Evolutionary conservation across 2,329 filamentous ascomycete species (phyloP), one percentile per base, ranked within the genome.

Genomic region (Cladosporium oxysporum): DNA sequence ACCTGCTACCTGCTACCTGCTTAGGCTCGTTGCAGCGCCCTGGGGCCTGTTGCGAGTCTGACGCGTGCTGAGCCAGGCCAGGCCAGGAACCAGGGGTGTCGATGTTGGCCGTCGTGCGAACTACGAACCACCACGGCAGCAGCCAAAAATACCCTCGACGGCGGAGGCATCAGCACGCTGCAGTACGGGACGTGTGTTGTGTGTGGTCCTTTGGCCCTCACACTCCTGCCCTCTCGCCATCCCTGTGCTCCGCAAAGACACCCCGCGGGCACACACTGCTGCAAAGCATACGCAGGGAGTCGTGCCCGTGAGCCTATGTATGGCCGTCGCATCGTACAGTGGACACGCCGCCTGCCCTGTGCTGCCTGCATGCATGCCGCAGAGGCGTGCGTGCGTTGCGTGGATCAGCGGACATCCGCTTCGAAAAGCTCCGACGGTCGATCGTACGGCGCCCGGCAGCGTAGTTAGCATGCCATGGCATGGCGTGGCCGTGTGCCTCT

Each of bases 361-460:
- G 63, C 63, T 60, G 57, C 47, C 35, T 65, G 63, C 60, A 55
- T 55, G 37, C 37, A 47, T 58, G 57, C 50, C 50, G 61, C 35
- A 31, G 61, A 26, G 8, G 41, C 41, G 41, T 47, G 41, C 52
- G 52, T 55, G 52, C 52, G 28, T 53, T 31, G 52, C 61, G 61
- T 57, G 61, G 59, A 62, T 52, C 59, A 62, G 47, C 59, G 59
- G 59, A 63, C 33, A 53, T 41, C 50, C 61, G 61, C 61, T 29
- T 53, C 31, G 29, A 63, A 57, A 63, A 57, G 61, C 61, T 63
- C 61, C 61, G 61, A 63, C 59, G 44, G 59, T 35, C 52, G 59
- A 63, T 63, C 57, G 50, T 35, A 63, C 61, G 50, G 61, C 35
- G 35, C 50, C 49, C 61, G 61, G 61, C 61, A 63, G 57, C n/a